These are phyloP conservation scores for Cornus suecica DNA, from an alignment of 148 eudicot genomes.

Conservation along the genomic window DNA sequence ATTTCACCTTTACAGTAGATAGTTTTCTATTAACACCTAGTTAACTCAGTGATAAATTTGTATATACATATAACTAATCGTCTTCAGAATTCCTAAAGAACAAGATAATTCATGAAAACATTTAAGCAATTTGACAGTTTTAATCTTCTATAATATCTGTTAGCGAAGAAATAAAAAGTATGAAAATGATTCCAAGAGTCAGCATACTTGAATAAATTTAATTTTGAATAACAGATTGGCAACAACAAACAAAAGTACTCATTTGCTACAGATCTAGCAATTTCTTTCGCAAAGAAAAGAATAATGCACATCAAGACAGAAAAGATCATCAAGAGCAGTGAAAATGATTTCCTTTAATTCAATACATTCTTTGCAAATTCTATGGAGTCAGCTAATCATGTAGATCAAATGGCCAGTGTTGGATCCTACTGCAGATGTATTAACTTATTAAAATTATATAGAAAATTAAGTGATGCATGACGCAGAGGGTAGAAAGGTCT, in stretches of 20 bases:
- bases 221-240: neutral
- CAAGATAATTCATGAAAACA: neutral
- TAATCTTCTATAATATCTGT: neutral
- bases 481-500: too few species aligned
- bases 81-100: neutral
- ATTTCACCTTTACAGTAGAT: neutral
- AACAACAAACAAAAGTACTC: neutral
- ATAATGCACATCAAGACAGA: neutral
- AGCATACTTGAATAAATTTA: neutral
- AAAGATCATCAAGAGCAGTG: too few species aligned
- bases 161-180: too few species aligned
- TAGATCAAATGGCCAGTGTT: neutral
- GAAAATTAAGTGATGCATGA: too few species aligned
- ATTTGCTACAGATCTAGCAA: neutral
- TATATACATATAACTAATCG: too few species aligned
- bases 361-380: neutral
- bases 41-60: too few species aligned
- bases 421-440: neutral
- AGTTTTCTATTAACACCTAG: neutral
- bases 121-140: neutral
- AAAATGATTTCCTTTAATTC: too few species aligned
- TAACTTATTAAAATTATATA: too few species aligned
- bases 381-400: neutral
- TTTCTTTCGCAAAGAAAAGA: neutral
- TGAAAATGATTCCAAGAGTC: too few species aligned